Evolutionary conservation across 2,329 filamentous ascomycete species (phyloP), one percentile per base, ranked within the genome.

Genomic region (Neonectria coccinea): DNA sequence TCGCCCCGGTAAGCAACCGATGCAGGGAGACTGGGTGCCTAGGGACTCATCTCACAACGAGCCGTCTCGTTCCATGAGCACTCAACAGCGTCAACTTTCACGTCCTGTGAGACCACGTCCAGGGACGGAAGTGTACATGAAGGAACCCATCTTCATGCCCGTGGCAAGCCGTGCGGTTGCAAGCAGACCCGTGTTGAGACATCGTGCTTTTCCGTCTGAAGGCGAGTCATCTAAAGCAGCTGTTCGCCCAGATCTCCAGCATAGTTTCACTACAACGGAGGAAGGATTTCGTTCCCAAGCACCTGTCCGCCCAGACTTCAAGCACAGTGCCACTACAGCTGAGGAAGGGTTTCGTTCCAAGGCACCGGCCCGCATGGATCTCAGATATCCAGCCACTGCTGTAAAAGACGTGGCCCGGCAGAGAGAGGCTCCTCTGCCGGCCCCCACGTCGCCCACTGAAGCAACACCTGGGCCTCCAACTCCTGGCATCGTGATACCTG

Each of bases 401-500:
- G 59, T 65, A 31, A 65, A 70, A 3, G 56, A 64, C 16, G 70
- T 62, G 41, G 52, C 64, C 27, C 51, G 54, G 51, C 63, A 56
- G 52, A 64, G 66, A 55, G 67, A 73, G 62, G 64, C 62, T 56
- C 56, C 62, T 62, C 59, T 62, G 55, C 67, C 47, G 36, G 55
- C 55, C 29, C 50, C 62, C 29, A 51, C 20, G 10, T 56, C 59
- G 22, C 42, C 33, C 22, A 50, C 53, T 9, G 61, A 65, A 53
- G 64, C 69, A 33, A 64, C 68, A 29, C 65, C 68, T 55, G 70
- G 71, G 57, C 76, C 83, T 25, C 75, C 78, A 14, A 86, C 84
- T 36, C 85, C 86, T 52, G 81, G 79, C 56, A 74, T 85, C 59
- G 78, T 83, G 68, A 73, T 85, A 48, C 84, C 84, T 56, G 70